Conservation (phyloP, 306 rosid genomes). For the Cicer pinnatifidum region DNA sequence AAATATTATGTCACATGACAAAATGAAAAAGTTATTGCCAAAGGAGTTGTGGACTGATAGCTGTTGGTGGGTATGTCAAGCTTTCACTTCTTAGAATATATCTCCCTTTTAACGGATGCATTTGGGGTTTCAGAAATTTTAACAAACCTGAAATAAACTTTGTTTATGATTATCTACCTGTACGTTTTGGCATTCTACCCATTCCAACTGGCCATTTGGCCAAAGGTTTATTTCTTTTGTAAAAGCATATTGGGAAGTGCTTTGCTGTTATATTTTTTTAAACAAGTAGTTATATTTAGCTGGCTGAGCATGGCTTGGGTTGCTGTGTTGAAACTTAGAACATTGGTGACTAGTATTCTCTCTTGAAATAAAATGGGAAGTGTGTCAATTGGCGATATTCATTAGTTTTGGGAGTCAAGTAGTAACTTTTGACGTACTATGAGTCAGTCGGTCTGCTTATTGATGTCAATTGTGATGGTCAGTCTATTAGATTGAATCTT, state of each 20-base stretch:
- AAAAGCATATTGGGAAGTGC: background rate
- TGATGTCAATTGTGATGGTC: conserved; percentile 21
- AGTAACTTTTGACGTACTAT: conserved; percentile 14
- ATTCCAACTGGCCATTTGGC: conserved; percentile 2
- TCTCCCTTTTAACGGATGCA: conserved; percentile 23
- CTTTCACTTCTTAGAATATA: background rate
- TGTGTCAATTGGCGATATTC: background rate
- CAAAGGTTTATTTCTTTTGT: conserved; percentile 9
- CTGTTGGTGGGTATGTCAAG: conserved; percentile 9
- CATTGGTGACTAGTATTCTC: conserved; percentile 2
- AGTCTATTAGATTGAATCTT: conserved; percentile 31
- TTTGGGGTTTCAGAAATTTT: conserved; percentile 24
- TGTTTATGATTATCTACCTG: background rate
- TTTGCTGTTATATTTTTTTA: background rate
- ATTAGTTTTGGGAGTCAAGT: conserved; percentile 16
- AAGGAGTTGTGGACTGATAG: conserved; percentile 19
- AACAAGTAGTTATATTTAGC: background rate
- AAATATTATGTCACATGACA: background rate
- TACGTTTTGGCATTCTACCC: conserved; percentile 1
- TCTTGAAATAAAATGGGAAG: conserved; percentile 19
- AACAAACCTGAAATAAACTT: conserved; percentile 15
- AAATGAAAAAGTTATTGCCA: conserved; percentile 20
- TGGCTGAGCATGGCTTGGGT: conserved; percentile 26
- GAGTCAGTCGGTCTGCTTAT: background rate
- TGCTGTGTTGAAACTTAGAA: conserved; percentile 32